Evolutionary conservation across 1,284 basidiomycete species (phyloP), one percentile per base, ranked within the genome.

Genomic region (Rhodotorula sp.): DNA sequence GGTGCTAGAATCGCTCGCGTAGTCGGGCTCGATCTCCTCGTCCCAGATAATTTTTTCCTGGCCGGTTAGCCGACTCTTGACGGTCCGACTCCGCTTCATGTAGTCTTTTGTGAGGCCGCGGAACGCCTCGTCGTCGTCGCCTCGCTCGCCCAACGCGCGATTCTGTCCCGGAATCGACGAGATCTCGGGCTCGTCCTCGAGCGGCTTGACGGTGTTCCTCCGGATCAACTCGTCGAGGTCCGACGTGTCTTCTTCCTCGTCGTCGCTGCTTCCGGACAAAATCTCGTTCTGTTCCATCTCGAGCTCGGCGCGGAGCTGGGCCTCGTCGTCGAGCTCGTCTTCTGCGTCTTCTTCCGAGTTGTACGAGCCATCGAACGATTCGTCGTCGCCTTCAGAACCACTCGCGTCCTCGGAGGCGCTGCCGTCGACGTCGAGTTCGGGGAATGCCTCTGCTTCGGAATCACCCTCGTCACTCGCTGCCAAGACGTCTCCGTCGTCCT

Each of bases 1-100:
- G 1, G 93, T 98, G 59, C 92, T 95, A 61, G 92, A 95, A 83
- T 99, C 95, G 62, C 91, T 94, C 79, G 97, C 95, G 81, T 99
- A 99, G 65, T 92, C 91, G 23, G 95, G 91, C 79, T 97, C 93
- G 80, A 97, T 95, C 77, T 93, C 90, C 58, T 93, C 92, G 80
- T 93, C 77, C 77, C 83, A 99, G 69, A 97, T 90, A 70, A 88
- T 87, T 85, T 91, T 95, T 72, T 88, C 89, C 77, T 91, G 87
- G 21, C 94, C 93, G 63, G 94, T 95, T 69, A 98, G 89, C 68
- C 88, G 84, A 66, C 91, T 93, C 67, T 88, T 85, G 66, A 92
- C 80, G 59, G 78, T 74, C 31, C 73, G 69, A 45, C 79, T 79
- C 60, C 78, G 74, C 48, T 77, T 76, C 63, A 79, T 81, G 64